phyloP scores from a whole-genome alignment of 768 basidiomycete species.

The Tylopilus sp. region DNA sequence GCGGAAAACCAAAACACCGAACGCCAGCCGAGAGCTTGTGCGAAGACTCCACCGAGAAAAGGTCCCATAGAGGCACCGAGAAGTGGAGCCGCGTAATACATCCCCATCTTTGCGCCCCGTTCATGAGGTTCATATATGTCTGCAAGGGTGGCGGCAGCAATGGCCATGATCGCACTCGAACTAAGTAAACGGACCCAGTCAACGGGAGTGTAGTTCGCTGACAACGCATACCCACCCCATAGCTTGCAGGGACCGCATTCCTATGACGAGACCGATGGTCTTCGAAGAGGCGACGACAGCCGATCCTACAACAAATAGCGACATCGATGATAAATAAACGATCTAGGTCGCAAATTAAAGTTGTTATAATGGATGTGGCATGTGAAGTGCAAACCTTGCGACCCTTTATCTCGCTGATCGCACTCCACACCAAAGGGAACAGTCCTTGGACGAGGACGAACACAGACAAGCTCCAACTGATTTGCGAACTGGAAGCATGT shows the following conservation, averaged over 20 bases:
- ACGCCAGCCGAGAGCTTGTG: constrained; percentile 72
- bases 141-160: constrained; percentile 76
- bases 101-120: constrained; percentile 78
- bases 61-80: constrained; percentile 68
- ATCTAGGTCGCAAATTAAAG: constrained; percentile 30
- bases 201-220: background rate
- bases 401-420: constrained; percentile 73
- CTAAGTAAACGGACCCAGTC: constrained; percentile 27
- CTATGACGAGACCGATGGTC: constrained; percentile 58
- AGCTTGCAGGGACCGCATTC: constrained; percentile 64
- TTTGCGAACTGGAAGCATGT: constrained; percentile 55
- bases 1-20: constrained; percentile 82
- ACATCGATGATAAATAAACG: constrained; percentile 54
- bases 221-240: constrained; percentile 41
- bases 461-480: constrained; percentile 65
- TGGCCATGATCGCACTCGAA: constrained; percentile 63
- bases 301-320: constrained; percentile 54
- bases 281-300: constrained; percentile 55
- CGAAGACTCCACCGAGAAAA: constrained; percentile 65
- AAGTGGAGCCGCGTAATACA: constrained; percentile 78
- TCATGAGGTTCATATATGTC: constrained; percentile 79
- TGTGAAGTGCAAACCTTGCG: constrained; percentile 46
- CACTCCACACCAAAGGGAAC: constrained; percentile 65
- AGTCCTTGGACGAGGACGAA: constrained; percentile 71
- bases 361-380: background rate